phyloP scores from a whole-genome alignment of 371 early-diverging fungal species.

The Parasitella parasitica region DNA sequence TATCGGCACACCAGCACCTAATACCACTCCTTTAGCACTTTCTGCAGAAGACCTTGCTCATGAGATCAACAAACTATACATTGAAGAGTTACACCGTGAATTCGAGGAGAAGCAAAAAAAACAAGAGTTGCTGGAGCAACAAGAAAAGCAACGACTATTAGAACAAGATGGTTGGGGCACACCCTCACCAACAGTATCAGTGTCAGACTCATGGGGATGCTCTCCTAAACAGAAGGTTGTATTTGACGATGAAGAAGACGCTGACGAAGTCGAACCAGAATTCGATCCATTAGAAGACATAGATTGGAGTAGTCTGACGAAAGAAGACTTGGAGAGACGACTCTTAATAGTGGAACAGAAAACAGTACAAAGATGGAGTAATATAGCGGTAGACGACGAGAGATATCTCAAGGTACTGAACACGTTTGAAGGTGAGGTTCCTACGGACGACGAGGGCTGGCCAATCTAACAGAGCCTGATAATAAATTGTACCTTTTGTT shows the following conservation, averaged over 20 bases:
- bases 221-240: background rate
- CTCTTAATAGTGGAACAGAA: slow-evolving; percentile 33
- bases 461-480: background rate
- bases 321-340: slow-evolving; percentile 39
- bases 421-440: slow-evolving; percentile 22
- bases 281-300: slow-evolving; percentile 36
- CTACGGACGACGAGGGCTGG: slow-evolving; percentile 27
- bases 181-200: background rate
- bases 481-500: background rate
- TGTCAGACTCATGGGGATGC: background rate
- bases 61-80: slow-evolving; percentile 33
- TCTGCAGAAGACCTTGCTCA: slow-evolving; percentile 16
- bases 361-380: slow-evolving; percentile 38
- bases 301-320: slow-evolving; percentile 38
- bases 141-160: background rate
- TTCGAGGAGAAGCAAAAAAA: slow-evolving; percentile 17
- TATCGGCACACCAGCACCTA: slow-evolving; percentile 20
- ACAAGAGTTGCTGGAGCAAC: background rate
- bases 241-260: slow-evolving; percentile 22
- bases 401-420: slow-evolving; percentile 39
- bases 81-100: slow-evolving; percentile 26
- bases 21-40: slow-evolving; percentile 6
- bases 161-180: slow-evolving; percentile 33
- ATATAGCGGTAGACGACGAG: slow-evolving; percentile 37
- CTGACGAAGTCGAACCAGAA: slow-evolving; percentile 15